Conservation (phyloP, 163 green algal genomes). For the Prototheca wickerhamii region DNA sequence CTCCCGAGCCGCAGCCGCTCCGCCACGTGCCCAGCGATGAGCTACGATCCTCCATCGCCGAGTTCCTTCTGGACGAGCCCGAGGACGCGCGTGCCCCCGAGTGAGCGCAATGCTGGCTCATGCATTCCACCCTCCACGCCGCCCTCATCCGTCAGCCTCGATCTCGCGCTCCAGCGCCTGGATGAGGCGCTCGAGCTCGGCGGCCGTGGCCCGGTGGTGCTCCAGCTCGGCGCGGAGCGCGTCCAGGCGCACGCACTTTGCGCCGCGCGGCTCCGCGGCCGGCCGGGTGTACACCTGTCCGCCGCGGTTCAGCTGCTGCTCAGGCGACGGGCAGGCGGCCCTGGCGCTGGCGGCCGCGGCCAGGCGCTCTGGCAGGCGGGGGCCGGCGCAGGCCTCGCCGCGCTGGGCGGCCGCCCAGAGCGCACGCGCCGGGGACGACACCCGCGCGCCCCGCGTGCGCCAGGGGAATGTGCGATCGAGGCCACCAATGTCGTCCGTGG, state of each 20-base stretch:
- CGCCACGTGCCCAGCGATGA: too few relatives aligned
- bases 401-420: too few relatives aligned
- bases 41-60: too few relatives aligned
- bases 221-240: constrained; percentile 28
- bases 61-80: too few relatives aligned
- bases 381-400: constrained; percentile 5
- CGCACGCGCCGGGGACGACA: too few relatives aligned
- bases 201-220: constrained; percentile 2
- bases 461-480: too few relatives aligned
- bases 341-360: background rate
- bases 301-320: background rate
- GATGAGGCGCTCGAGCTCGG: constrained; percentile 3
- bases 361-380: constrained; percentile 6
- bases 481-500: too few relatives aligned
- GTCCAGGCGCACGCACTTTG: constrained; percentile 21
- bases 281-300: background rate
- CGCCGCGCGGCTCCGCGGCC: background rate
- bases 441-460: too few relatives aligned
- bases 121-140: constrained; percentile 16
- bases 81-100: background rate
- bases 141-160: constrained; percentile 2
- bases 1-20: too few relatives aligned
- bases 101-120: constrained; percentile 14
- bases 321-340: background rate
- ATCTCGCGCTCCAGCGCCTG: constrained; percentile 16